Base-by-base conservation (phyloP, 2,329 filamentous ascomycete species). In the Leptographium galeiforme region DNA sequence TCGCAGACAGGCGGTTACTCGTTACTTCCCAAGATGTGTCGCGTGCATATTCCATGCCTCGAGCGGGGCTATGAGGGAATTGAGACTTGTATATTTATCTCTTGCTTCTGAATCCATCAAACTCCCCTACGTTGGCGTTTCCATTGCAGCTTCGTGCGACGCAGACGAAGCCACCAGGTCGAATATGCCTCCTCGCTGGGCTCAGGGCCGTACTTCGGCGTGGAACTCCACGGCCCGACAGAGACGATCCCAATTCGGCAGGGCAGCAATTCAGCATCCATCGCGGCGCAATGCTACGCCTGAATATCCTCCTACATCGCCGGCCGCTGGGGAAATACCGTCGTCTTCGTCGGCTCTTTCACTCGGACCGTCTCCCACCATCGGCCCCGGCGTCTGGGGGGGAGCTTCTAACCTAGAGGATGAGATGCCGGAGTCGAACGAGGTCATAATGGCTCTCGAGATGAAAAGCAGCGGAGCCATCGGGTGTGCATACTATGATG, bases 401-500 rank as follows among this genome's bases (percentile, higher is more conserved):
- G 43, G 19, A 33, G 45, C 12, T n/a, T 40, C 8, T 16, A 14
- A 16, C 16, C 13, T 34, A 12, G 43, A 48, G 18, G 54, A 57
- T 12, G 57, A 60, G 4, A 44, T 51, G 4, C 61, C 63, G 16
- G 64, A 70, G 0, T 63, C 82, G 40, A 77, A 79, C 53, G 87
- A 93, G 63, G 69, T 89, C 32, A 77, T 95, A 55, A 87, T 95
- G 81, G 87, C 88, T 1, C 71, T 95, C 30, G 82, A 94, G 55
- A 74, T 91, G 64, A 81, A 77, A 57, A 77, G 82, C n/a, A 76
- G 79, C 34, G 81, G 78, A 1, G 82, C 77, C 0, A 74, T 95
- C 18, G 91, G 91, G 0, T 96, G 89, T 65, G 84, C 87, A 47
- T 95, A 91, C 63, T 95, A 91, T 63, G 72, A 84, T 48, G 81